phyloP scores from a whole-genome alignment of 768 basidiomycete species.

The Dacryopinax spathularia region DNA sequence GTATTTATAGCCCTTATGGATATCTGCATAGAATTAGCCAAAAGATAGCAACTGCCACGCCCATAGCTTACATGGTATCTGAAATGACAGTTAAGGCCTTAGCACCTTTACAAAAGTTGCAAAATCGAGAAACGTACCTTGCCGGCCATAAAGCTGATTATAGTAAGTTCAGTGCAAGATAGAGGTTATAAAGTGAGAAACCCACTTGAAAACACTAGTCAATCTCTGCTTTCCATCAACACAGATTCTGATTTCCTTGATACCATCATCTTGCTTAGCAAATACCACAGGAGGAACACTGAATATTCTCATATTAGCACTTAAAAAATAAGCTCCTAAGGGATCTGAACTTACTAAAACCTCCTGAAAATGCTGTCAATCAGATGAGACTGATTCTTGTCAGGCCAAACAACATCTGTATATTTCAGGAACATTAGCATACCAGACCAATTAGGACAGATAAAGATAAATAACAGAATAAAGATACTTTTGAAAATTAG shows the following conservation, averaged over 20 bases:
- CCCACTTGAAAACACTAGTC: not conserved
- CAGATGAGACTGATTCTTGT: not conserved
- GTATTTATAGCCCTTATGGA: not conserved
- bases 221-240: constrained; percentile 1
- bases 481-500: too few species aligned
- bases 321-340: too few species aligned
- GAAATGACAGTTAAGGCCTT: not conserved
- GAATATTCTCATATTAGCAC: not conserved
- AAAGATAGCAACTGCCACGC: not conserved
- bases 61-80: not conserved
- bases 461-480: too few species aligned
- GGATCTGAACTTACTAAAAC: not conserved
- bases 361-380: not conserved
- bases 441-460: too few species aligned
- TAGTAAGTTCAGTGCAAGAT: not conserved
- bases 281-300: not conserved
- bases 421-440: too few species aligned
- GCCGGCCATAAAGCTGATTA: not conserved
- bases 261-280: not conserved
- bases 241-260: not conserved
- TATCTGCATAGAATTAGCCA: not conserved
- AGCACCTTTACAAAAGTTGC: not conserved
- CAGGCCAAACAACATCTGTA: constrained; percentile 3
- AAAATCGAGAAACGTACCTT: not conserved
- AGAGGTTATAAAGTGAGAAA: not conserved